Evolutionary conservation across 2,329 filamentous ascomycete species (phyloP).

Genomic region (Rutstroemia sydowiana): DNA sequence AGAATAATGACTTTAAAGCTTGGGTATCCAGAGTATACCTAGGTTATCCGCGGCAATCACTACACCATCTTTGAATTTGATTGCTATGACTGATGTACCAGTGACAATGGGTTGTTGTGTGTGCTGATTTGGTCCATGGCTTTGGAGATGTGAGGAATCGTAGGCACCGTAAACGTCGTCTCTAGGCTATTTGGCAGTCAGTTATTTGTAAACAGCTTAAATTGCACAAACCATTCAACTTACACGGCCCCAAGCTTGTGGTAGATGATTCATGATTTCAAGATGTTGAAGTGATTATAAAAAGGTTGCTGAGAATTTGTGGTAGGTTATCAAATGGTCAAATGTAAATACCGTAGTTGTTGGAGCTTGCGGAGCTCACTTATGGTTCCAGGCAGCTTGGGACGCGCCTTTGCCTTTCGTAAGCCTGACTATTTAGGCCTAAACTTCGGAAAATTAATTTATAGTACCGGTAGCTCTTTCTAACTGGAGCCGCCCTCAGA

Average conservation of each 20-base stretch:
- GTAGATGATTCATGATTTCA: conserved; percentile 59
- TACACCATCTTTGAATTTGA: conserved; percentile 95
- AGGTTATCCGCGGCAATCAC: conserved; percentile 97
- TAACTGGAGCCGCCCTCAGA: no score
- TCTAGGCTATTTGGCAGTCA: conserved; percentile 62
- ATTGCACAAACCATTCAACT: conserved; percentile 28
- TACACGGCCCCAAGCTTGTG: conserved; percentile 67
- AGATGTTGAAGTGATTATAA: neutral
- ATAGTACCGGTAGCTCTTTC: neutral
- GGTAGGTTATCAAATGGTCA: conserved; percentile 6
- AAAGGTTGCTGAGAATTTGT: neutral
- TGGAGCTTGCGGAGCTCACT: conserved; percentile 11
- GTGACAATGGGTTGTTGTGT: conserved; percentile 92
- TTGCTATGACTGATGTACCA: conserved; percentile 86
- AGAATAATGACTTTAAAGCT: conserved; percentile 10
- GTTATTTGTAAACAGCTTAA: conserved; percentile 20
- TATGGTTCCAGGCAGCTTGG: conserved; percentile 11
- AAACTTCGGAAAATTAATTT: conserved; percentile 1
- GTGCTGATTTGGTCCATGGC: conserved; percentile 66
- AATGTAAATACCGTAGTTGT: conserved; percentile 7
- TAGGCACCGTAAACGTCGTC: conserved; percentile 96
- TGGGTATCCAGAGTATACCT: conserved; percentile 43
- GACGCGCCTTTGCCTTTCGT: conserved; percentile 11
- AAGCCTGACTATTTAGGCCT: conserved; percentile 2
- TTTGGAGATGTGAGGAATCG: conserved; percentile 76